Evolutionary conservation across 2,329 filamentous ascomycete species (phyloP), one percentile per base, ranked within the genome.

Genomic region (Eurotiales sp.): DNA sequence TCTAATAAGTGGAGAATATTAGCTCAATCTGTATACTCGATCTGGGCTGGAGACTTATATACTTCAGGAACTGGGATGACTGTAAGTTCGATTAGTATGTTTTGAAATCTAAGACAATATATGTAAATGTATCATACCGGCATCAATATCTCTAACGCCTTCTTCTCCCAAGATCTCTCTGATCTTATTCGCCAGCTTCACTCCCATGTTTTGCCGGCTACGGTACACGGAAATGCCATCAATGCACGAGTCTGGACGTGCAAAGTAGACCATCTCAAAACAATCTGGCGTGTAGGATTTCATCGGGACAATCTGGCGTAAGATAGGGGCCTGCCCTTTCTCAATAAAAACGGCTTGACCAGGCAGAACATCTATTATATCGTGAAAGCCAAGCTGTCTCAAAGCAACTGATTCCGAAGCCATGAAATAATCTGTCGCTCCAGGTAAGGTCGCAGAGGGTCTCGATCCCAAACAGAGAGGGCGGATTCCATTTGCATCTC

Each of bases 251-350:
- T 95, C 90, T 0, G 88, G 88, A 1, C 90, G 79, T 12, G 88
- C 86, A 61, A 95, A 90, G 73, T 96, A 96, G 52, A 95, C 86
- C 57, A 85, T 90, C 70, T 95, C 88, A 62, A 95, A 93, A 55
- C 90, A 87, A 66, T 96, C 90, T 1, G 90, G 90, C 1, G 87
- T 84, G 64, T 95, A 95, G 14, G 79, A 77, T 60, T 81, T 78
- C 59, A 79, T 78, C 53, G 80, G 72, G 36, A 84, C 81, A 12
- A 96, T 83, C 68, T 95, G 89, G 56, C 79, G 77, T 74, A 91
- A 93, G 43, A 85, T 79, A 1, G 89, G 88, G 49, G 77, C 75
- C 45, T 81, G 77, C 36, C 88, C 88, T 72, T 95, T 95, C 62
- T 86, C 77, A 56, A 95, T 85, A 63, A 95, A 90, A 55, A 95